These are phyloP conservation scores for Verticillium alfalfae DNA, from an alignment of 2,329 filamentous ascomycete species.

Conservation along the genomic window DNA sequence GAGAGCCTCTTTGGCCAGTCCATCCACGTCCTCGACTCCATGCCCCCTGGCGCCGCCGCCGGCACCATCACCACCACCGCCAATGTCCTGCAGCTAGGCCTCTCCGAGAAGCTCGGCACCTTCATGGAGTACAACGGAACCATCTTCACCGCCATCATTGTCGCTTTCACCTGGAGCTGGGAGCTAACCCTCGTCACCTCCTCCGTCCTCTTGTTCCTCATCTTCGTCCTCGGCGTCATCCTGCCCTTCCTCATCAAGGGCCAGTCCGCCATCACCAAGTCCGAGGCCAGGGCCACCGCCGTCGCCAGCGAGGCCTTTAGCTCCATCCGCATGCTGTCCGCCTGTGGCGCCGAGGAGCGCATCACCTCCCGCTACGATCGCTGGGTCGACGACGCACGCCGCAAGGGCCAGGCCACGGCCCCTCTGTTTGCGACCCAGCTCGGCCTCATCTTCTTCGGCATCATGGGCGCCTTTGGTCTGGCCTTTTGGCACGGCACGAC, in stretches of 20 bases:
- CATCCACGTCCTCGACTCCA: constrained; percentile 62
- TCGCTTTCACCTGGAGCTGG: constrained; percentile 55
- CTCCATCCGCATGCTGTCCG: constrained; percentile 56
- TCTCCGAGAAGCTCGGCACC: constrained; percentile 57
- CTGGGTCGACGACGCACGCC: constrained; percentile 49
- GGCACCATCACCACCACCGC: constrained; percentile 59
- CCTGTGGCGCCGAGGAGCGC: constrained; percentile 54
- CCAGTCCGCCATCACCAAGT: constrained; percentile 36
- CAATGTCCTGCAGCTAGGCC: constrained; percentile 59
- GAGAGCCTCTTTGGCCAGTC: constrained; percentile 58
- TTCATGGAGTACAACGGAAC: constrained; percentile 51
- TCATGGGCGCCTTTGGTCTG: constrained; percentile 48
- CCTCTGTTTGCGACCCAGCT: constrained; percentile 50
- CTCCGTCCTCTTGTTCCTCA: constrained; percentile 51
- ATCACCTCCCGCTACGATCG: constrained; percentile 46
- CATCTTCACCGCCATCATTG: constrained; percentile 45
- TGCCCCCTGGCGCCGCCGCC: constrained; percentile 56
- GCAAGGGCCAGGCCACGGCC: constrained; percentile 40
- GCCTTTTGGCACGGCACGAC: constrained; percentile 60
- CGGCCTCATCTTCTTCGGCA: constrained; percentile 48
- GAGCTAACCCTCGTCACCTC: constrained; percentile 53
- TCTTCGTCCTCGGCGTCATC: constrained; percentile 38
- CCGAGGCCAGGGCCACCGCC: constrained; percentile 52
- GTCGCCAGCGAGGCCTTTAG: constrained; percentile 57
- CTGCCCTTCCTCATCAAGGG: constrained; percentile 53